phyloP scores from a whole-genome alignment of 192 early-diverging fungal genomes.

The Umbelopsis sp. region DNA sequence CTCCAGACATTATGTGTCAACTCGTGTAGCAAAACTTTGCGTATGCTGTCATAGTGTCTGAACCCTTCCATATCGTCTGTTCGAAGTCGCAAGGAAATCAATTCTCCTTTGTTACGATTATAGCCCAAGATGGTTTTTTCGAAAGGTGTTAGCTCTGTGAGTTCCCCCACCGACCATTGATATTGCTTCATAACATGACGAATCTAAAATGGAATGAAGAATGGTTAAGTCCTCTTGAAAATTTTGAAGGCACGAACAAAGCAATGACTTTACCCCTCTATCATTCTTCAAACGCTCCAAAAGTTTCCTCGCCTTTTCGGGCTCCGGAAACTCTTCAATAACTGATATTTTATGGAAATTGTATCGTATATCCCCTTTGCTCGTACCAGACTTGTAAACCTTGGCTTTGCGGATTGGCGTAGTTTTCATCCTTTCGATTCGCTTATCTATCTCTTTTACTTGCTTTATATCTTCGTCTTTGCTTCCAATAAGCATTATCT shows the following conservation, averaged over 20 bases:
- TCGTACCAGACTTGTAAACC: not conserved
- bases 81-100: slow-evolving; percentile 75
- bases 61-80: slow-evolving; percentile 81
- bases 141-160: slow-evolving; percentile 72
- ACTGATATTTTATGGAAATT: slow-evolving; percentile 63
- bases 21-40: slow-evolving; percentile 78
- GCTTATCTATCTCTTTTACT: slow-evolving; percentile 36
- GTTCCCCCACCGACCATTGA: slow-evolving; percentile 66
- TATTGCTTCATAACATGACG: slow-evolving; percentile 57
- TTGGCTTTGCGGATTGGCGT: slow-evolving; percentile 2
- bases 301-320: slow-evolving; percentile 56
- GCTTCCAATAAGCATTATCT: slow-evolving; percentile 62
- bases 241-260: slow-evolving; percentile 39
- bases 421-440: slow-evolving; percentile 8
- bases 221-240: not conserved
- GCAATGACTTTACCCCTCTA: slow-evolving; percentile 41
- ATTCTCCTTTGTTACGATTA: slow-evolving; percentile 68
- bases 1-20: slow-evolving; percentile 72
- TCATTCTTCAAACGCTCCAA: slow-evolving; percentile 73
- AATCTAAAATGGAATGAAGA: slow-evolving; percentile 31
- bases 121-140: slow-evolving; percentile 73
- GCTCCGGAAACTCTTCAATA: slow-evolving; percentile 56
- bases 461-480: slow-evolving; percentile 37
- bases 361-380: slow-evolving; percentile 39
- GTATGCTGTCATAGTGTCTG: slow-evolving; percentile 65